phyloP scores from a whole-genome alignment of 768 basidiomycete species.

The Leccinum arenicola region DNA sequence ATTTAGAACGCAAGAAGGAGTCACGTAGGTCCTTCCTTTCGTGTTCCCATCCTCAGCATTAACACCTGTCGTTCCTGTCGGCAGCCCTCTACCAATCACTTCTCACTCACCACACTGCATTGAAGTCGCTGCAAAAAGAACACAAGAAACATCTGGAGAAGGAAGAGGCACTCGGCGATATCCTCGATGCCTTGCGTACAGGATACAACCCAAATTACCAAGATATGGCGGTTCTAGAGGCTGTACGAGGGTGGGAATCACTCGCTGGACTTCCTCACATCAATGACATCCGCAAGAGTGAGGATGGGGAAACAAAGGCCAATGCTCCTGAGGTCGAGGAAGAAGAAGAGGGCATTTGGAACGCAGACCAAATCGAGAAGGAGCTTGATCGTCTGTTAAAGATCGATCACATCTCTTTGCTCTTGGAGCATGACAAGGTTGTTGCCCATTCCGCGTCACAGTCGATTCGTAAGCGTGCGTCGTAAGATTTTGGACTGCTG shows the following conservation, averaged over 20 bases:
- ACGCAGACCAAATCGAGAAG: slow-evolving; percentile 52
- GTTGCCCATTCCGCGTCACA: slow-evolving; percentile 46
- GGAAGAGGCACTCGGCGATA: slow-evolving; percentile 75
- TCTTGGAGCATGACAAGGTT: slow-evolving; percentile 76
- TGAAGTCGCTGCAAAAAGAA: slow-evolving; percentile 74
- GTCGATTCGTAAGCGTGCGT: slow-evolving; percentile 51
- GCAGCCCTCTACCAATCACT: slow-evolving; percentile 79
- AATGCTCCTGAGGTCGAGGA: slow-evolving; percentile 28
- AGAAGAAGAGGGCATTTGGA: slow-evolving; percentile 62
- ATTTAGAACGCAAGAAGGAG: slow-evolving; percentile 79
- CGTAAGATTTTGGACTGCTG: not conserved
- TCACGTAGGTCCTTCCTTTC: slow-evolving; percentile 60
- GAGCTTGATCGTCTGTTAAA: slow-evolving; percentile 56
- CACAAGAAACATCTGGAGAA: slow-evolving; percentile 71
- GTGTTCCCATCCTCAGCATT: slow-evolving; percentile 1
- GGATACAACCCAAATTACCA: slow-evolving; percentile 99
- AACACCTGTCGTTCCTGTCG: not conserved
- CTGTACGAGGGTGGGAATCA: slow-evolving; percentile 90
- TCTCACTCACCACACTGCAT: slow-evolving; percentile 65
- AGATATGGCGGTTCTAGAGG: slow-evolving; percentile 98
- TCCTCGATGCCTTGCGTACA: slow-evolving; percentile 74
- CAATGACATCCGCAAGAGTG: slow-evolving; percentile 58
- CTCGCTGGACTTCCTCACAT: slow-evolving; percentile 69
- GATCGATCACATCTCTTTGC: slow-evolving; percentile 68
- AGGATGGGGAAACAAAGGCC: slow-evolving; percentile 34